A percentile compares a stretch with the other conserved stretches of the same genome.
Evolutionary conservation across 2,329 filamentous ascomycete species (phyloP).

Genomic region (Fusarium hainanense): DNA sequence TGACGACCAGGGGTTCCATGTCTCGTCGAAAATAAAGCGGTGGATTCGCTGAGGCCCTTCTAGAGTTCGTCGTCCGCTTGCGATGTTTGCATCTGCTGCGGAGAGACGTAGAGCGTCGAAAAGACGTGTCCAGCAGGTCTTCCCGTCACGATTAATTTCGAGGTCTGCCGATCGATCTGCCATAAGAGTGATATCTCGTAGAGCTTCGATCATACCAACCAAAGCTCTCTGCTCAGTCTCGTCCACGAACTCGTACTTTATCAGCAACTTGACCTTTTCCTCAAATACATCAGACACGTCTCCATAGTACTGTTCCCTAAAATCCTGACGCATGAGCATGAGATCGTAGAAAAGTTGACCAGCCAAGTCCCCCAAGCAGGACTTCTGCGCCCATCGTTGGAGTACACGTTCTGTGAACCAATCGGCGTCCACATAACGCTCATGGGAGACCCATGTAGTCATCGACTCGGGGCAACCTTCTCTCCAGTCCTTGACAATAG

Average conservation of each 20-base stretch:
- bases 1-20: neutral
- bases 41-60: neutral
- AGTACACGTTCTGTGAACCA: too few species aligned
- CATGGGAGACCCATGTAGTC: neutral
- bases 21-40: neutral
- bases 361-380: fast-evolving
- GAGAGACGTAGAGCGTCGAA: neutral
- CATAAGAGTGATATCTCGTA: fast-evolving
- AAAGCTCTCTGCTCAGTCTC: neutral
- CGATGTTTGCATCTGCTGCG: neutral
- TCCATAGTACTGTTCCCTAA: neutral
- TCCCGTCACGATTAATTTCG: neutral
- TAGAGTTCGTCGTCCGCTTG: neutral
- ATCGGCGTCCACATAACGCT: neutral
- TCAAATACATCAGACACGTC: slow-evolving; percentile 4
- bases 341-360: neutral
- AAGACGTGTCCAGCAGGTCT: neutral
- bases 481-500: neutral
- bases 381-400: neutral
- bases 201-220: fast-evolving
- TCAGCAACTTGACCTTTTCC: neutral
- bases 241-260: neutral
- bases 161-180: neutral
- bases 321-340: fast-evolving
- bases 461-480: fast-evolving